Evolutionary conservation across 495 filamentous ascomycete species (phyloP).

Genomic region (Penicillium mononematosum): DNA sequence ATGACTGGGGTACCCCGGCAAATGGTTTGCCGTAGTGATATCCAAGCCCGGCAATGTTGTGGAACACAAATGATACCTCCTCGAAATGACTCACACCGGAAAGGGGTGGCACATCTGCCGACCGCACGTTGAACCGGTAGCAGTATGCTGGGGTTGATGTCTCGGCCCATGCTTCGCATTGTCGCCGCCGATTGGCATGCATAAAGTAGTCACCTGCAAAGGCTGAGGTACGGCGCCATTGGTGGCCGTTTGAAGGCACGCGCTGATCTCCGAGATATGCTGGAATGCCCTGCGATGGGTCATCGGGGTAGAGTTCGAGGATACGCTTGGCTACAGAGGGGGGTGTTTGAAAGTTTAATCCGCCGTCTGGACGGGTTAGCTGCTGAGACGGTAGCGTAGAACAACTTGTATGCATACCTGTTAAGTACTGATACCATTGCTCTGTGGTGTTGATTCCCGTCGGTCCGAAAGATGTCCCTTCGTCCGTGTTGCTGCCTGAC

Average conservation of each 20-base stretch:
- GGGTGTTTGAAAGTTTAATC: constrained; percentile 33
- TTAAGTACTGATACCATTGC: constrained; percentile 46
- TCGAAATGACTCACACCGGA: constrained; percentile 56
- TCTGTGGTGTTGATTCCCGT: constrained; percentile 47
- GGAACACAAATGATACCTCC: constrained; percentile 61
- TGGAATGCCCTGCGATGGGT: constrained; percentile 48
- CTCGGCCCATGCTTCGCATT: constrained; percentile 52
- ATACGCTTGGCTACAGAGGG: constrained; percentile 38
- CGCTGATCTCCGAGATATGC: constrained; percentile 43
- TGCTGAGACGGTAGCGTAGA: not conserved
- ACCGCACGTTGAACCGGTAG: constrained; percentile 59
- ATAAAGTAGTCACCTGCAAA: constrained; percentile 56
- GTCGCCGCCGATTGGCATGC: constrained; percentile 55
- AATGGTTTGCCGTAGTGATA: constrained; percentile 52
- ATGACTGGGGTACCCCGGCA: constrained; percentile 43
- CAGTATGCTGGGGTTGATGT: constrained; percentile 52
- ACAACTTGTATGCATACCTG: constrained; percentile 25
- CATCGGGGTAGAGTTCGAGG: constrained; percentile 50
- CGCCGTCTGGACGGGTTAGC: constrained; percentile 17
- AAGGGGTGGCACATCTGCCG: constrained; percentile 34
- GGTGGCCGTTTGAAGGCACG: constrained; percentile 32
- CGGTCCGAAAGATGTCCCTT: constrained; percentile 46
- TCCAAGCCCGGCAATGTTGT: constrained; percentile 53
- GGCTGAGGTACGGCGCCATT: constrained; percentile 54
- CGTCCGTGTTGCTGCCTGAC: constrained; percentile 49